phyloP scores from a whole-genome alignment of 768 basidiomycete genomes.

The Tulasnella sp. region DNA sequence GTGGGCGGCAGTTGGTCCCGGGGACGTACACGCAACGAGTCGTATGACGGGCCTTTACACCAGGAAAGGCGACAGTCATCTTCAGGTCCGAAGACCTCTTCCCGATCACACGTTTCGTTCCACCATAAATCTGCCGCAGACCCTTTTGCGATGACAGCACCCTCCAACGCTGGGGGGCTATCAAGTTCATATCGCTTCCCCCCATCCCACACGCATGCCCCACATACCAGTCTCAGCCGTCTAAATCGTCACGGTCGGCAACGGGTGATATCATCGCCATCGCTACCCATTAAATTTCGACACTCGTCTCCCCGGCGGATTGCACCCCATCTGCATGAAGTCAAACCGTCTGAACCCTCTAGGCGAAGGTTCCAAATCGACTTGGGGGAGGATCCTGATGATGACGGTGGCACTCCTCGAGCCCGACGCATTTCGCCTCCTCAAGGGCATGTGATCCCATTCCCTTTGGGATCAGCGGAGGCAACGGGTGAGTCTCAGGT shows the following conservation, averaged over 20 bases:
- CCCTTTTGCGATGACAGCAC: not conserved
- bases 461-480: not conserved
- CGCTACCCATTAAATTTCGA: not conserved
- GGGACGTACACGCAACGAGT: not conserved
- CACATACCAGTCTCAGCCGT: not conserved
- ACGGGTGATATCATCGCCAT: not conserved
- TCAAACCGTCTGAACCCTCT: not conserved
- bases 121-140: not conserved
- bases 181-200: not conserved
- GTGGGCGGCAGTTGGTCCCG: not conserved
- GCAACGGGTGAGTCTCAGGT: not conserved
- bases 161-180: not conserved
- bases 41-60: not conserved
- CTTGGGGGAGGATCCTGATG: not conserved
- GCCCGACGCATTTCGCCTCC: not conserved
- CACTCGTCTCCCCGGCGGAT: not conserved
- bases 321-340: slow-evolving; percentile 17
- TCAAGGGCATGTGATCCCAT: not conserved
- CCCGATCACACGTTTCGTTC: not conserved
- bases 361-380: not conserved
- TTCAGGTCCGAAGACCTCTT: not conserved
- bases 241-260: not conserved
- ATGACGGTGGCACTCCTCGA: not conserved
- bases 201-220: not conserved
- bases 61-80: not conserved